Evolutionary conservation across 2,329 filamentous ascomycete genomes (phyloP), one percentile per base, ranked within the genome.

Genomic region (Paecilomyces niveus): DNA sequence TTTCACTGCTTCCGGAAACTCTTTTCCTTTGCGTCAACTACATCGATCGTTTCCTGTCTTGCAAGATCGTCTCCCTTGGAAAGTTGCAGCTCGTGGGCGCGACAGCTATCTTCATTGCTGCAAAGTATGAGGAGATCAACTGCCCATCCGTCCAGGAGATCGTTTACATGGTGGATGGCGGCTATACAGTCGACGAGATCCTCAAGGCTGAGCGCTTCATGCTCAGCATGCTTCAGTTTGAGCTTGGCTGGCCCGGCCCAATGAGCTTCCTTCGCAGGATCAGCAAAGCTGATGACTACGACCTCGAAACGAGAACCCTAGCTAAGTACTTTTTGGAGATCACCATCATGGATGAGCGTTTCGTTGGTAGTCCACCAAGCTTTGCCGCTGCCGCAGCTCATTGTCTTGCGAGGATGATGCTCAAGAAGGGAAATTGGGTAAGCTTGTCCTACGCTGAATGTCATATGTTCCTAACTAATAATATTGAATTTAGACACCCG

Each of bases 51-150:
- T 99, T 99, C 74, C 84, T 99, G 22, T 94, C 92, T 1, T 85
- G 85, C 79, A 99, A 99, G 80, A 87, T 97, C 39, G 92, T 99
- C 33, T 97, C 94, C 1, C 84, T 97, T 13, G 90, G 89, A 61
- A 97, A 97, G 78, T 83, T 99, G 53, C 94, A 99, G 78, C 85
- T 99, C 15, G 94, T 97, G 55, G 94, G 94, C 53, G 93, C 94
- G 22, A 97, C 94, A 3, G 94, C 94, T 26, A 89, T 99, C 65
- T 92, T 97, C 68, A 88, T 99, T 61, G 94, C 94, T 11, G 90
- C 94, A 66, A 99, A 99, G 77, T 99, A 97, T 71, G 94, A 99
- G 75, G 94, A 99, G 78, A 97, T 99, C 79, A 96, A 96, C 76
- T 96, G 92, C 74, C 94, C 92, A 24, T 96, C 93, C 0, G 86